Evolutionary conservation across 192 early-diverging fungal genomes (phyloP).

Genomic region (Globomyces pollinis-pini): DNA sequence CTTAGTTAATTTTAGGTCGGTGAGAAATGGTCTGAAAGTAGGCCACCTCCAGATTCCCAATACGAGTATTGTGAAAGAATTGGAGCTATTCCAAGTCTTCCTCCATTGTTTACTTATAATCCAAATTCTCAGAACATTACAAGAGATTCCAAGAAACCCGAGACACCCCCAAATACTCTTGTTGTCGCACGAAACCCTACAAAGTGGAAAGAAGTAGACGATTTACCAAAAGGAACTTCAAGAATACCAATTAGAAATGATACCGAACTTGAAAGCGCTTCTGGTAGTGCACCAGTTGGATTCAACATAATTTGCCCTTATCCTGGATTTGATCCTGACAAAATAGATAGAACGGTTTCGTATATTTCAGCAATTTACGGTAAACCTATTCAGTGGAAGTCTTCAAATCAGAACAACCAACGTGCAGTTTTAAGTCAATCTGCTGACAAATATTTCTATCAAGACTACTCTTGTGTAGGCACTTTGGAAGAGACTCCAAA

Average conservation of each 20-base stretch:
- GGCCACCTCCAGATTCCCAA: conserved; percentile 23
- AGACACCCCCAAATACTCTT: neutral
- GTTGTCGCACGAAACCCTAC: conserved; percentile 19
- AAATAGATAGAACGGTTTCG: conserved; percentile 20
- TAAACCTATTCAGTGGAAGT: conserved; percentile 9
- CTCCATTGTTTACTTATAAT: conserved; percentile 43
- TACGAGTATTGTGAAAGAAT: conserved; percentile 42
- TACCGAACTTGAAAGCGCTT: neutral
- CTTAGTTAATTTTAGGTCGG: no score
- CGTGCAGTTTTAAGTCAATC: neutral
- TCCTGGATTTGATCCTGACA: conserved; percentile 44
- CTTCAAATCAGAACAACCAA: neutral
- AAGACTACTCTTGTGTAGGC: conserved; percentile 4
- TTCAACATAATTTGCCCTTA: conserved; percentile 39
- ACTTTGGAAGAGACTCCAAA: neutral
- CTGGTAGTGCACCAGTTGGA: conserved; percentile 24
- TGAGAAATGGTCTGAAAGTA: conserved; percentile 36
- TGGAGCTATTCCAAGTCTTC: conserved; percentile 37
- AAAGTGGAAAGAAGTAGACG: conserved; percentile 6
- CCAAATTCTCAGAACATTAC: conserved; percentile 22
- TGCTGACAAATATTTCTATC: conserved; percentile 5
- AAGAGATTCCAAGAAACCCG: neutral
- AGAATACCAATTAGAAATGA: conserved; percentile 7
- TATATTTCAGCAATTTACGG: conserved; percentile 40
- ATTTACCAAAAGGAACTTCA: conserved; percentile 17